These are phyloP conservation scores for Trifolium repens DNA, from an alignment of 306 rosid species.

Conservation along the genomic window DNA sequence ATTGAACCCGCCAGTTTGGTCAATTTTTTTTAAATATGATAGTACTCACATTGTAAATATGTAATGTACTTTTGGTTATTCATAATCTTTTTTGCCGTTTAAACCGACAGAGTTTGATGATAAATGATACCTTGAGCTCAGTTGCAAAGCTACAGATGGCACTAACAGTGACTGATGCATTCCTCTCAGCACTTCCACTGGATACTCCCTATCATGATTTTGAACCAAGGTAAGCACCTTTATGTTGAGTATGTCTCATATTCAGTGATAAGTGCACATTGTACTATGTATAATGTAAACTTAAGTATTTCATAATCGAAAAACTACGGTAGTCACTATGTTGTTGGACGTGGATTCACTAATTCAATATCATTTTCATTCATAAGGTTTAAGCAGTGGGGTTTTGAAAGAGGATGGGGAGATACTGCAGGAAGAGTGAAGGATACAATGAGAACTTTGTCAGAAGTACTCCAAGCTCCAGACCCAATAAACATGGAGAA, in stretches of 20 bases:
- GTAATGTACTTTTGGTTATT: not conserved
- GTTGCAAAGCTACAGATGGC: conserved; percentile 74
- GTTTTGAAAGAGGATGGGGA: conserved; percentile 98
- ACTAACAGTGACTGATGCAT: conserved; percentile 67
- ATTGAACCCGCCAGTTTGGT: not conserved
- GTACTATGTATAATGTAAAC: too few species aligned
- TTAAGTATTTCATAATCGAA: too few species aligned
- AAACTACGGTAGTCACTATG: too few species aligned
- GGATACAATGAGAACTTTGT: conserved; percentile 68
- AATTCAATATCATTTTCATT: conserved; percentile 9
- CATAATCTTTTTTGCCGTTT: conserved; percentile 18
- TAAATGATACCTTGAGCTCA: conserved; percentile 65
- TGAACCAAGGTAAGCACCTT: conserved; percentile 56
- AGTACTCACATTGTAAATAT: not conserved
- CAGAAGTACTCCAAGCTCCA: conserved; percentile 89
- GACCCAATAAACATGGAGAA: conserved; percentile 72
- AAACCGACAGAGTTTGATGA: conserved; percentile 66
- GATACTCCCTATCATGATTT: conserved; percentile 61
- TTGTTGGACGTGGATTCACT: not conserved
- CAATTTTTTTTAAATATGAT: not conserved
- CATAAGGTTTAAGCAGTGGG: conserved; percentile 87
- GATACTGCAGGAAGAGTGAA: conserved; percentile 73
- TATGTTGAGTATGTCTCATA: too few species aligned
- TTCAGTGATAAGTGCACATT: too few species aligned
- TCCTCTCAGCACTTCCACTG: conserved; percentile 59